phyloP scores from a whole-genome alignment of 305 asterid genomes.

The Andrographis paniculata region DNA sequence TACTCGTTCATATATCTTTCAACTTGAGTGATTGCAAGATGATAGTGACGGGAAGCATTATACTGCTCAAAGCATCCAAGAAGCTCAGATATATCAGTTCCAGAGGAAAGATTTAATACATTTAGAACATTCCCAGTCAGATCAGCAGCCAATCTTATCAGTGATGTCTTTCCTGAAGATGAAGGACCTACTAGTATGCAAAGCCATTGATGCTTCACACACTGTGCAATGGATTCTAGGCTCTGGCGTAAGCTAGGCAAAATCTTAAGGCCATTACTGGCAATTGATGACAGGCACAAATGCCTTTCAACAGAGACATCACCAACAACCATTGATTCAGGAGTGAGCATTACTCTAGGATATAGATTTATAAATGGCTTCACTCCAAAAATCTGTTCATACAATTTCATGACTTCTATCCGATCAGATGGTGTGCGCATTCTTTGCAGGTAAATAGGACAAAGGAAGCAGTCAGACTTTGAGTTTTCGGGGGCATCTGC shows the following conservation, averaged over 20 bases:
- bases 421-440: conserved; percentile 89
- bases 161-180: conserved; percentile 91
- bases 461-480: conserved; percentile 61
- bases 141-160: conserved; percentile 74
- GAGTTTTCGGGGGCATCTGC: conserved; percentile 57
- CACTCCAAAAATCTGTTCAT: conserved; percentile 56
- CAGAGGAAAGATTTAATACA: conserved; percentile 89
- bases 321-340: conserved; percentile 50
- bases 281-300: conserved; percentile 33
- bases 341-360: conserved; percentile 67
- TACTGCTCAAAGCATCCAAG: conserved; percentile 99
- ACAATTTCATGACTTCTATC: conserved; percentile 59
- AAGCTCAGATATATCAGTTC: conserved; percentile 91
- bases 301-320: conserved; percentile 52
- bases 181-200: conserved; percentile 93
- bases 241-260: conserved; percentile 63
- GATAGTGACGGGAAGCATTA: conserved; percentile 73
- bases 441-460: conserved; percentile 83
- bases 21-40: conserved; percentile 51
- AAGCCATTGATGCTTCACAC: conserved; percentile 86
- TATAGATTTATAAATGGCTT: conserved; percentile 53
- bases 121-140: conserved; percentile 81
- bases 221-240: conserved; percentile 67
- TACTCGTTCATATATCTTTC: conserved; percentile 72
- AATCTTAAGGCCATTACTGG: conserved; percentile 48